phyloP scores from a whole-genome alignment of 2,329 filamentous ascomycete genomes.

The Colletotrichum cereale region DNA sequence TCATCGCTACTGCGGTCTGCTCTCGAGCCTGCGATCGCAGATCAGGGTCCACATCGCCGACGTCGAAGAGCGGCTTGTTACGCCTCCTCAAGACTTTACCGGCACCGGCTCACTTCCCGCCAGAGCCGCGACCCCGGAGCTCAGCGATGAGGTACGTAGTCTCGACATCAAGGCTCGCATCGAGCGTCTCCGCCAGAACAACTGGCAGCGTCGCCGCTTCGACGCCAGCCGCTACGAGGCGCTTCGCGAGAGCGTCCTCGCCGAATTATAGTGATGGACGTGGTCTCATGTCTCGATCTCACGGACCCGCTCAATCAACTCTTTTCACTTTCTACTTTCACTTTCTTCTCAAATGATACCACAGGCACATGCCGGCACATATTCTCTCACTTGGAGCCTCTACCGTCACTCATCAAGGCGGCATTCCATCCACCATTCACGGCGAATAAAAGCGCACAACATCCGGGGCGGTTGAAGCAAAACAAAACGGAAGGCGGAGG shows the following conservation, averaged over 20 bases:
- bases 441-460: slow-evolving; percentile 17
- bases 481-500: neutral
- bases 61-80: slow-evolving; percentile 56
- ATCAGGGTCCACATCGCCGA: slow-evolving; percentile 61
- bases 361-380: slow-evolving; percentile 5
- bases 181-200: slow-evolving; percentile 64
- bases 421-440: neutral
- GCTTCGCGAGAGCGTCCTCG: slow-evolving; percentile 63
- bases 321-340: neutral
- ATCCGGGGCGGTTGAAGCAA: neutral
- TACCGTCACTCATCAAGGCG: neutral
- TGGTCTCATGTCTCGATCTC: slow-evolving; percentile 23
- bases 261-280: slow-evolving; percentile 57
- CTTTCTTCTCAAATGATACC: slow-evolving; percentile 29
- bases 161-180: slow-evolving; percentile 64
- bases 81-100: slow-evolving; percentile 39
- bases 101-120: slow-evolving; percentile 38
- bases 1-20: slow-evolving; percentile 63
- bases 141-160: slow-evolving; percentile 52
- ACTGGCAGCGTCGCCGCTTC: slow-evolving; percentile 69
- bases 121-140: slow-evolving; percentile 35
- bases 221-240: slow-evolving; percentile 65
- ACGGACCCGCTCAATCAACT: neutral
- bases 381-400: neutral
- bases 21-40: slow-evolving; percentile 62